phyloP scores from a whole-genome alignment of 805 yeast genomes.

The Schwanniomyces yamadae region DNA sequence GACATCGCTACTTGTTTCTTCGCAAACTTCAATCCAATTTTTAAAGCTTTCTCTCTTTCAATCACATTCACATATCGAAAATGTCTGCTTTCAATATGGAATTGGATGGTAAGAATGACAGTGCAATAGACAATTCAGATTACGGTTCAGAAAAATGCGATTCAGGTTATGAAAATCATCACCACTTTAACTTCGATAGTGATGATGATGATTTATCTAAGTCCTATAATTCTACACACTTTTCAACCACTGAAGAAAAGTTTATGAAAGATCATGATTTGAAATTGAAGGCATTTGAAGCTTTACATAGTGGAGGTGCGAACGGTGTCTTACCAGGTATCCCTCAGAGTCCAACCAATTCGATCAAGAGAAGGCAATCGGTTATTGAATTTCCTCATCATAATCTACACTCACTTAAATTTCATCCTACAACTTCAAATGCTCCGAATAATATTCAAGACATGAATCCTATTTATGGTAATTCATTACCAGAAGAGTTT shows the following conservation, averaged over 20 bases:
- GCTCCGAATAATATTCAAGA: slow-evolving; percentile 17
- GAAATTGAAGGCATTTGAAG: slow-evolving; percentile 58
- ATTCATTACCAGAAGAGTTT: slow-evolving; percentile 45
- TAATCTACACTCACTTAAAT: slow-evolving; percentile 3
- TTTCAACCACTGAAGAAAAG: slow-evolving; percentile 63
- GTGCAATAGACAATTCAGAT: background rate
- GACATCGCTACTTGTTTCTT: background rate
- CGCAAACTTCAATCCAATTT: too few relatives aligned
- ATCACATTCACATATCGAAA: background rate
- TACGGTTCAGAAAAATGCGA: background rate
- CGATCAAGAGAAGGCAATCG: slow-evolving; percentile 32
- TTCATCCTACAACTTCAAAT: slow-evolving; percentile 17
- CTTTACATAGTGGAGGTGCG: slow-evolving; percentile 25
- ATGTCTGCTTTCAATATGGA: slow-evolving; percentile 2
- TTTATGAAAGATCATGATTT: slow-evolving; percentile 65
- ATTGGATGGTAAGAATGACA: background rate
- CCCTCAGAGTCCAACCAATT: slow-evolving; percentile 9
- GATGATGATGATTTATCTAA: slow-evolving; percentile 29
- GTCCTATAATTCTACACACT: slow-evolving; percentile 50
- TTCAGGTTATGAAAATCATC: slow-evolving; percentile 1
- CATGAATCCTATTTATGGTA: slow-evolving; percentile 7
- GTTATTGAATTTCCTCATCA: slow-evolving; percentile 38
- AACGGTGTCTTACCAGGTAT: too few relatives aligned
- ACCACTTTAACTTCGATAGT: slow-evolving; percentile 6
- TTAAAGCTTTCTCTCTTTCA: too few relatives aligned